Conservation (phyloP, 2,329 filamentous ascomycete genomes). For the Iodosphaeria phyllophila region DNA sequence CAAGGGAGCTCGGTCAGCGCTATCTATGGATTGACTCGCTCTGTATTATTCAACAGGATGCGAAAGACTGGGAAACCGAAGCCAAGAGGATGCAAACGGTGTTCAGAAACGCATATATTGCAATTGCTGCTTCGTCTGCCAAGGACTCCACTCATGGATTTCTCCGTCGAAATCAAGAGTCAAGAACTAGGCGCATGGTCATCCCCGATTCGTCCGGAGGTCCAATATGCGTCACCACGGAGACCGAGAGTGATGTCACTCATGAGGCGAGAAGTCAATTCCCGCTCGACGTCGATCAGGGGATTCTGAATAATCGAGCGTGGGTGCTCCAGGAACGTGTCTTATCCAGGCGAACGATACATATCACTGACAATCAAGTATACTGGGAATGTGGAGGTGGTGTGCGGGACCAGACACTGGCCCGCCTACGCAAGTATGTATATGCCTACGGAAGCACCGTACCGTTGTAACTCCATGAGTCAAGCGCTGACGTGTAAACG, state of each 20-base stretch:
- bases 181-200: too few species aligned
- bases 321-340: constrained; percentile 7
- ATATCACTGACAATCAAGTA: constrained; percentile 4
- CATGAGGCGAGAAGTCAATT: too few species aligned
- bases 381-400: constrained; percentile 7
- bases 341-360: constrained; percentile 5
- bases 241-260: too few species aligned
- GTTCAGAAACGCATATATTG: constrained; percentile 6
- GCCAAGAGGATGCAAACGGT: constrained; percentile 4
- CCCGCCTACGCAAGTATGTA: constrained; percentile 5
- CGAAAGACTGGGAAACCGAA: constrained; percentile 3
- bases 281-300: constrained; percentile 4
- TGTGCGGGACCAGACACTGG: constrained; percentile 5
- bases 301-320: constrained; percentile 3
- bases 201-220: too few species aligned
- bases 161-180: too few species aligned
- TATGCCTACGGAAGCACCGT: not conserved
- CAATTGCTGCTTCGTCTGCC: constrained; percentile 3
- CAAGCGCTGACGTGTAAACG: not conserved
- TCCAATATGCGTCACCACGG: too few species aligned
- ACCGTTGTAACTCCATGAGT: not conserved
- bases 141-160: not conserved
- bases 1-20: not conserved
- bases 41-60: constrained; percentile 4
- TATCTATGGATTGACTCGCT: constrained; percentile 6